Evolutionary conservation across 1,284 basidiomycete genomes (phyloP).

Genomic region (Ustilago xerochloae): DNA sequence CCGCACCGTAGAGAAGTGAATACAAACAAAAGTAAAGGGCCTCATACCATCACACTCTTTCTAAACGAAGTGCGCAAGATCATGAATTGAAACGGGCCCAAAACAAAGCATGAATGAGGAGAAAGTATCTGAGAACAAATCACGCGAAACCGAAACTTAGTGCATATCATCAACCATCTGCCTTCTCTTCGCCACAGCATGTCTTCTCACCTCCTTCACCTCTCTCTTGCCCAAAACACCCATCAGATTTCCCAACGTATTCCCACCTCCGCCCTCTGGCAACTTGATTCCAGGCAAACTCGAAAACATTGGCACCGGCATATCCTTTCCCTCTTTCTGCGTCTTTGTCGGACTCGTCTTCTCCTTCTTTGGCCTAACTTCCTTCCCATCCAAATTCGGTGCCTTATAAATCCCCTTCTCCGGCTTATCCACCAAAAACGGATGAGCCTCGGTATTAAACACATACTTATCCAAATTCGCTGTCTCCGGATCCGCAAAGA

Average conservation of each 20-base stretch:
- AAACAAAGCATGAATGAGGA: background rate
- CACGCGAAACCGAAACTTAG: background rate
- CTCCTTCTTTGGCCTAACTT: background rate
- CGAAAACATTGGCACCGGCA: conserved; percentile 19
- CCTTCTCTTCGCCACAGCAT: conserved; percentile 10
- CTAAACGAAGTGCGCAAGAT: background rate
- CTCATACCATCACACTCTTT: background rate
- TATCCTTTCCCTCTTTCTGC: conserved; percentile 1
- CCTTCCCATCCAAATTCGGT: background rate
- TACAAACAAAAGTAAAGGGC: conserved; percentile 8
- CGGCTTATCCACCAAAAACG: conserved; percentile 54
- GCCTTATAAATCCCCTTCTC: conserved; percentile 20
- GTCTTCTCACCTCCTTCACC: background rate
- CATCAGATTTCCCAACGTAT: conserved; percentile 18
- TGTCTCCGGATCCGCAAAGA: conserved; percentile 52
- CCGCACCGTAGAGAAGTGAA: background rate
- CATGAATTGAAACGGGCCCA: background rate
- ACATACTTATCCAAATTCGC: conserved; percentile 56
- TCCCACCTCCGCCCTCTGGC: conserved; percentile 15
- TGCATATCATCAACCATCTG: background rate
- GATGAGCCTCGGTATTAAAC: conserved; percentile 64
- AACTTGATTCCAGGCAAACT: conserved; percentile 24
- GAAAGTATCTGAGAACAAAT: background rate
- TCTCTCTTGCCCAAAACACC: conserved; percentile 5
- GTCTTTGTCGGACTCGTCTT: background rate